A percentile compares a stretch with the other conserved stretches of the same genome.
phyloP scores from a whole-genome alignment of 2,329 filamentous ascomycete species.

The Aphanoascus verrucosus region DNA sequence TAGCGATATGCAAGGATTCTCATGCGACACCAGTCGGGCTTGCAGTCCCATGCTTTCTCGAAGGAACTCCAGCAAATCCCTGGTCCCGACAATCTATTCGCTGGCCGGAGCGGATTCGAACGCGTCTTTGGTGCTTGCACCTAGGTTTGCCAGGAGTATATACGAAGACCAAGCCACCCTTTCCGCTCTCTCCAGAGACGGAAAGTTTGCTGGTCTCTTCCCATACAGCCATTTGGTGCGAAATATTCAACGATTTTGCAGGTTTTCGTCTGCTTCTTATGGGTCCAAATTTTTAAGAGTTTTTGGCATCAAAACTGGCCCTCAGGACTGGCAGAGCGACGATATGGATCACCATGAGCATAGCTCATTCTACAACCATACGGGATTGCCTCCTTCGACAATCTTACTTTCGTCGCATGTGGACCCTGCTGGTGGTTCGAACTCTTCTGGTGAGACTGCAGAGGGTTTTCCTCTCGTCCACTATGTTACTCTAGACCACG shows the following conservation, averaged over 20 bases:
- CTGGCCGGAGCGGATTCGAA: constrained; percentile 36
- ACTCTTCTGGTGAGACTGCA: constrained; percentile 53
- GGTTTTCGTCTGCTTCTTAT: constrained; percentile 40
- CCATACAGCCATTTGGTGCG: constrained; percentile 37
- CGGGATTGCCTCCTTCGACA: constrained; percentile 36
- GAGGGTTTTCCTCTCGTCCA: constrained; percentile 61
- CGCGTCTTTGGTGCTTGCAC: constrained; percentile 36
- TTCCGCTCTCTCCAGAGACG: constrained; percentile 34
- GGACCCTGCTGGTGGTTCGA: constrained; percentile 56
- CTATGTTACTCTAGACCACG: constrained; percentile 61
- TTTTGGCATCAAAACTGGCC: constrained; percentile 34
- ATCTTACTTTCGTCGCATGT: constrained; percentile 59
- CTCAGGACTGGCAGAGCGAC: constrained; percentile 24
- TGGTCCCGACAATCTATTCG: constrained; percentile 38
- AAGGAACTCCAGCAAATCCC: constrained; percentile 28
- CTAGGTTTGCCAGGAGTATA: constrained; percentile 34
- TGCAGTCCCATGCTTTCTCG: constrained; percentile 16
- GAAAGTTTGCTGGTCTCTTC: constrained; percentile 37
- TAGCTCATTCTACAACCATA: constrained; percentile 36
- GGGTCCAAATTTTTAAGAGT: constrained; percentile 37
- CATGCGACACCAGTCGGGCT: constrained; percentile 24
- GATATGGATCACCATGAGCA: constrained; percentile 35
- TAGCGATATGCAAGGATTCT: constrained; percentile 27
- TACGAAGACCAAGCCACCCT: constrained; percentile 39
- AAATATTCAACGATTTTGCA: constrained; percentile 38